Base-by-base conservation (phyloP, 768 basidiomycete species). In the Lactarius hatsudake region DNA sequence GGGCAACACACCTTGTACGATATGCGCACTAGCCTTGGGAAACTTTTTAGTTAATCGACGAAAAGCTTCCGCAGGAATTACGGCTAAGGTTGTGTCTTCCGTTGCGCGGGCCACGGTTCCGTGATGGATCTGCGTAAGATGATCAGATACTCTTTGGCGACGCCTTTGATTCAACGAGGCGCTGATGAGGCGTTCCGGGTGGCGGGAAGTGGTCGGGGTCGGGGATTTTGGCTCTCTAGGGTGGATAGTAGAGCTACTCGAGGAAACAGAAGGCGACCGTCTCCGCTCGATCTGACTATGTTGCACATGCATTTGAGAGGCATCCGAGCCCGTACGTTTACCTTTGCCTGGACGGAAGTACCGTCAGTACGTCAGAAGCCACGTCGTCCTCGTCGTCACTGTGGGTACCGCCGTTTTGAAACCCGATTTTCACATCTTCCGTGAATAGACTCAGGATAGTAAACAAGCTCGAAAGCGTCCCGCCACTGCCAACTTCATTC, bases 61-160 rank as follows among this genome's bases (percentile, higher is more conserved):
- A 78, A 99, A 99, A 5, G 96, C 97, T 76, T 98, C 95, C 2
- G 97, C 96, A 30, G 97, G 97, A 63, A 99, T 98, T 12, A 99
- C 96, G n/a, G 96, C 97, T 23, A 99, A 80, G 2, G 97, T 98
- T 5, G 92, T 92, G 73, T 99, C 97, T 62, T 93, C 91, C 5
- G 90, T 89, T 8, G 97, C 97, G 43, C 96, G 83, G n/a, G 95
- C 96, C 26, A 98, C 87, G 5, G 91, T 87, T 5, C 91, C 91
- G 72, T 87, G 84, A 72, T 86, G 85, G 54, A 81, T 73, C 56
- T 81, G 79, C 18, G 77, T 70, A 32, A 67, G 66, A 45, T 69
- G 68, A 57, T 23, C 23, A 28, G 68, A 66, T 2, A 38, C 23
- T 43, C 38, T 65, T 8, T 61, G 67, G 42, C 60, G 66, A 5